Conservation (phyloP, 352 stramenopile genomes). For the Elongisporangium anandrum region DNA sequence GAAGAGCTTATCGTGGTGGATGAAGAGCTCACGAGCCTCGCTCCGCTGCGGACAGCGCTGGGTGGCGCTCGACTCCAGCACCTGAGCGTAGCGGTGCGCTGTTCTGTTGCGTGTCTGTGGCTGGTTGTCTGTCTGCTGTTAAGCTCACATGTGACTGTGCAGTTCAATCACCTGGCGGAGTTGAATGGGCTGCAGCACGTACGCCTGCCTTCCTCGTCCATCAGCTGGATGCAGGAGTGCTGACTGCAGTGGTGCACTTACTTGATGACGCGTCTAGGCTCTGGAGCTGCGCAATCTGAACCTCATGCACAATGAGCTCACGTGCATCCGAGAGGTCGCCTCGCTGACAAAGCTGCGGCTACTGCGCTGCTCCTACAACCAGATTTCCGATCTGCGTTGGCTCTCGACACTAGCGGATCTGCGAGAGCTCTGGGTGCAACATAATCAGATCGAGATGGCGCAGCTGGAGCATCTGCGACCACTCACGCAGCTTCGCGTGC, state of each 20-base stretch:
- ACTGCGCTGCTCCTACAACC: slow-evolving; percentile 57
- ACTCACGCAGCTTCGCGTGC: slow-evolving; percentile 32
- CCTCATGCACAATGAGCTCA: slow-evolving; percentile 53
- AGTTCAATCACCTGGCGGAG: slow-evolving; percentile 60
- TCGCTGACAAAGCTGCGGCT: slow-evolving; percentile 31
- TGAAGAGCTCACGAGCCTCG: slow-evolving; percentile 35
- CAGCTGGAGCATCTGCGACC: slow-evolving; percentile 46
- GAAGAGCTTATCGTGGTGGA: slow-evolving; percentile 50
- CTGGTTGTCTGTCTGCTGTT: not conserved
- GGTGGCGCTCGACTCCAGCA: slow-evolving; percentile 20
- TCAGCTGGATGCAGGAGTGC: not conserved
- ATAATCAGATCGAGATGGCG: slow-evolving; percentile 45
- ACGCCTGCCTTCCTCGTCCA: not conserved
- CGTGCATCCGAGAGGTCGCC: slow-evolving; percentile 36
- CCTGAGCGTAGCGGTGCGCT: slow-evolving; percentile 56
- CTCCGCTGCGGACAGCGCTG: slow-evolving; percentile 15
- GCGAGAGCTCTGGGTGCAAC: slow-evolving; percentile 53
- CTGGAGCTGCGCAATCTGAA: slow-evolving; percentile 51
- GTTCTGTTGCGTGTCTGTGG: not conserved
- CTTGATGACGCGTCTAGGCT: slow-evolving; percentile 13
- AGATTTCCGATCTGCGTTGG: slow-evolving; percentile 45
- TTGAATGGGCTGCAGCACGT: slow-evolving; percentile 46
- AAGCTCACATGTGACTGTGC: not conserved
- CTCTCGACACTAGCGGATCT: slow-evolving; percentile 24
- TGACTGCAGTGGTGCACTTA: not conserved